phyloP scores from a whole-genome alignment of 1,284 basidiomycete genomes.

The Pterula multifida region DNA sequence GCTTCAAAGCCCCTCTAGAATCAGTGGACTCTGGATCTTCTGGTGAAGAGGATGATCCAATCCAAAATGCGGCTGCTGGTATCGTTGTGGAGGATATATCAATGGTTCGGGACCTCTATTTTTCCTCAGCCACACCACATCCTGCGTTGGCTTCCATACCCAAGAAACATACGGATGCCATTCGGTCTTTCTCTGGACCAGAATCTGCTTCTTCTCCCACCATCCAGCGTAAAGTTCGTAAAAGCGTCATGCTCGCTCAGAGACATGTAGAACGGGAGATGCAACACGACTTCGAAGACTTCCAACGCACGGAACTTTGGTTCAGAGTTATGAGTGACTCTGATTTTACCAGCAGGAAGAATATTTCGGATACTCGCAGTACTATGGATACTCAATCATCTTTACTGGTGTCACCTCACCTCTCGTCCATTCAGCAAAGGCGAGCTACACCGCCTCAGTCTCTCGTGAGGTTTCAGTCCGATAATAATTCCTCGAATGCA shows the following conservation, averaged over 20 bases:
- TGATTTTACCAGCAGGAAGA: slow-evolving; percentile 25
- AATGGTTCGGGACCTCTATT: slow-evolving; percentile 82
- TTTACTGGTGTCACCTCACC: slow-evolving; percentile 11
- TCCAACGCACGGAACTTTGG: slow-evolving; percentile 81
- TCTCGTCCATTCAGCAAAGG: slow-evolving; percentile 9
- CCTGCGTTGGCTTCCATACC: slow-evolving; percentile 55
- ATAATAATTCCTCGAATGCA: slow-evolving; percentile 6
- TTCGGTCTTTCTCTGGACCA: slow-evolving; percentile 53
- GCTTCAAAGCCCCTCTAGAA: slow-evolving; percentile 94
- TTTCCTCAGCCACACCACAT: slow-evolving; percentile 48
- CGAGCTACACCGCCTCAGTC: not conserved
- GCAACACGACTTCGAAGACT: slow-evolving; percentile 85
- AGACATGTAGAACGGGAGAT: slow-evolving; percentile 78
- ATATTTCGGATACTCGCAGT: slow-evolving; percentile 16
- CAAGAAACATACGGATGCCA: slow-evolving; percentile 53
- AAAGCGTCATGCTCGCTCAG: slow-evolving; percentile 77
- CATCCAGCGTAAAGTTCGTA: slow-evolving; percentile 52
- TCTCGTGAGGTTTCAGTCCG: not conserved
- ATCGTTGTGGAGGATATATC: slow-evolving; percentile 76
- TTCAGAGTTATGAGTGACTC: slow-evolving; percentile 78
- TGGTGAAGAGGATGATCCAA: slow-evolving; percentile 52
- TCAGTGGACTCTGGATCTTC: slow-evolving; percentile 62
- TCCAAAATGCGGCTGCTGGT: slow-evolving; percentile 45
- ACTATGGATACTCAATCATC: slow-evolving; percentile 15
- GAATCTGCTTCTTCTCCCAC: slow-evolving; percentile 31